Evolutionary conservation across 116 monocot species (phyloP).

Genomic region (Iris pallida): DNA sequence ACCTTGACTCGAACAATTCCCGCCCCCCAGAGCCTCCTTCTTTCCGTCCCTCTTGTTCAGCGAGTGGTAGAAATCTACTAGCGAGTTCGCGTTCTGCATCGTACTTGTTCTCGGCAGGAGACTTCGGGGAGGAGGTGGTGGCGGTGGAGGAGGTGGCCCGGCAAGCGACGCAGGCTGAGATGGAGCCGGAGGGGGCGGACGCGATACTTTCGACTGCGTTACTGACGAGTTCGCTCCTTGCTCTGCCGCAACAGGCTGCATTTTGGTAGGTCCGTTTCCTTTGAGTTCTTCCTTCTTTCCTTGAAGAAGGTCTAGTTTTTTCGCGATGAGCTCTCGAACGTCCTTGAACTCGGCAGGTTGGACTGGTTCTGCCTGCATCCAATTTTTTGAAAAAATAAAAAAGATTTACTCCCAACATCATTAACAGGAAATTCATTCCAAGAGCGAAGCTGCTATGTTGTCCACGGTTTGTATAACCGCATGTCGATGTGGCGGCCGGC

Average conservation of each 20-base stretch:
- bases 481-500: too few species aligned
- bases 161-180: neutral
- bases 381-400: neutral
- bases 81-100: conserved; percentile 41
- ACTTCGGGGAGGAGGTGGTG: conserved; percentile 20
- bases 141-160: conserved; percentile 10
- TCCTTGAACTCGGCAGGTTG: conserved; percentile 17
- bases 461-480: too few species aligned
- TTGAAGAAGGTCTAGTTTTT: conserved; percentile 15
- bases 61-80: conserved; percentile 69
- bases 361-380: conserved; percentile 15
- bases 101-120: conserved; percentile 15
- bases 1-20: conserved; percentile 9
- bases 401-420: too few species aligned
- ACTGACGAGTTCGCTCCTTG: conserved; percentile 2
- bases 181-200: conserved; percentile 2
- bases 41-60: conserved; percentile 26
- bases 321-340: conserved; percentile 15
- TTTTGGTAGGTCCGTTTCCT: neutral
- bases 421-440: too few species aligned
- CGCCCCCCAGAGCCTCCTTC: conserved; percentile 21
- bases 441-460: too few species aligned
- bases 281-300: neutral
- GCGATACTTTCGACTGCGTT: conserved; percentile 6
- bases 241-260: conserved; percentile 5